Conservation (phyloP, 352 stramenopile species). For the Phytophthora pini region DNA sequence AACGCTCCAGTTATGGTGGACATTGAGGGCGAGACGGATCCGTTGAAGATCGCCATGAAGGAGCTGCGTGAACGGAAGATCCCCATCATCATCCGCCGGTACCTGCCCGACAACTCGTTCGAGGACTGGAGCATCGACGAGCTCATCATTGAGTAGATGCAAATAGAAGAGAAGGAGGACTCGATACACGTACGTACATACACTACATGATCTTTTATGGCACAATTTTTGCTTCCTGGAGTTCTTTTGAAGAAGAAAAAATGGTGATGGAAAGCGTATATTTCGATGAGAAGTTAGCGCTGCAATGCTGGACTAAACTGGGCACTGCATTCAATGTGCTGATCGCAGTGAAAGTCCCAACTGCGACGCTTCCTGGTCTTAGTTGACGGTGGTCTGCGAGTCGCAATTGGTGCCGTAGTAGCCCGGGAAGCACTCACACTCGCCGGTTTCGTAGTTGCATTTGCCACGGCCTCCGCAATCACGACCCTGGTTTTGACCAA, state of each 20-base stretch:
- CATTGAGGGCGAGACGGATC: slow-evolving; percentile 98
- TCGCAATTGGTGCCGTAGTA: slow-evolving; percentile 95
- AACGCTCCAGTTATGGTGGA: slow-evolving; percentile 97
- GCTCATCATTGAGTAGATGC: slow-evolving; percentile 97
- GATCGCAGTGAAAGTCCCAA: not conserved
- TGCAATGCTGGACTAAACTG: not conserved
- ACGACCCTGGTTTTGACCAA: slow-evolving; percentile 76
- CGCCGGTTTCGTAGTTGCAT: slow-evolving; percentile 94
- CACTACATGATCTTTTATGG: slow-evolving; percentile 16
- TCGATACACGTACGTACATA: slow-evolving; percentile 28
- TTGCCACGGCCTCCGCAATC: slow-evolving; percentile 95
- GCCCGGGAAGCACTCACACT: slow-evolving; percentile 95
- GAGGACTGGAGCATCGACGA: slow-evolving; percentile 99
- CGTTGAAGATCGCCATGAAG: slow-evolving; percentile 99
- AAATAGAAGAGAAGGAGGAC: slow-evolving; percentile 8
- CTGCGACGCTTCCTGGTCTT: slow-evolving; percentile 25
- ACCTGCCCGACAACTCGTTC: slow-evolving; percentile 98
- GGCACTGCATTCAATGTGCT: not conserved
- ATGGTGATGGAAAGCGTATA: slow-evolving; percentile 12
- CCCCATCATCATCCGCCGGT: slow-evolving; percentile 99
- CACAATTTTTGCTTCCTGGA: too few species aligned
- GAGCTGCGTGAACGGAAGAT: slow-evolving; percentile 99
- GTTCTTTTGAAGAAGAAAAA: slow-evolving; percentile 1
- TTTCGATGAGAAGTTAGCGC: slow-evolving; percentile 16
- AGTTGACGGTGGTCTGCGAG: slow-evolving; percentile 83